Percentiles rank a stretch among this genome's conserved stretches.
Conservation (phyloP, 129 eudicot species). For the Oenanthe sinensis region DNA sequence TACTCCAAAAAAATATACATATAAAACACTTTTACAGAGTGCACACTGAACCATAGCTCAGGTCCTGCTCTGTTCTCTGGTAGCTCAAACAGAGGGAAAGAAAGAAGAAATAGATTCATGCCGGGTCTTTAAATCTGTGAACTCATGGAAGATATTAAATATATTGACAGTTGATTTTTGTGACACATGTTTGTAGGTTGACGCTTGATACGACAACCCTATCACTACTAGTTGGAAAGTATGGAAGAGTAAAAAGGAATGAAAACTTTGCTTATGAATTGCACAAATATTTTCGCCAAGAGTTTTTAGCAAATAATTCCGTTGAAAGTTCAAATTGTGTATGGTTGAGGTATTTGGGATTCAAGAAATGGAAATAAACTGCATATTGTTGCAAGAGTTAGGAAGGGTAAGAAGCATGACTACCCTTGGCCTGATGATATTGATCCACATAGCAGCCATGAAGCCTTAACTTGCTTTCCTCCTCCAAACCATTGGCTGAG, state of each 20-base stretch:
- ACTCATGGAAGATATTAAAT: not conserved
- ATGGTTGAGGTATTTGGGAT: conserved; percentile 1
- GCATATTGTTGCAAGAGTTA: conserved; percentile 7
- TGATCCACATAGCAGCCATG: conserved; percentile 14
- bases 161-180: not conserved
- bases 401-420: conserved; percentile 27
- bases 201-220: conserved; percentile 16
- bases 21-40: not conserved
- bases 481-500: conserved; percentile 25
- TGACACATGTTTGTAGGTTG: conserved; percentile 6
- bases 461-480: conserved; percentile 21
- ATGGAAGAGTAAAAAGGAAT: conserved; percentile 4
- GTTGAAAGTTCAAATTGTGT: not conserved
- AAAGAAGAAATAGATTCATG: not conserved
- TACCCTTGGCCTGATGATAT: conserved; percentile 29
- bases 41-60: not conserved
- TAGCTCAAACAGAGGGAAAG: not conserved
- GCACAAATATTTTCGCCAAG: conserved; percentile 2
- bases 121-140: not conserved
- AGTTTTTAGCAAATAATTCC: not conserved
- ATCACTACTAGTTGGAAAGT: conserved; percentile 16
- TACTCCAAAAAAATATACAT: not conserved
- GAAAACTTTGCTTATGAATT: conserved; percentile 2
- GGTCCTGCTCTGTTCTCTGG: not conserved
- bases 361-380: conserved; percentile 7